A percentile compares a stretch with the other conserved stretches of the same genome.
Conservation (phyloP, 495 filamentous ascomycete species). For the Podospora pseudopauciseta region DNA sequence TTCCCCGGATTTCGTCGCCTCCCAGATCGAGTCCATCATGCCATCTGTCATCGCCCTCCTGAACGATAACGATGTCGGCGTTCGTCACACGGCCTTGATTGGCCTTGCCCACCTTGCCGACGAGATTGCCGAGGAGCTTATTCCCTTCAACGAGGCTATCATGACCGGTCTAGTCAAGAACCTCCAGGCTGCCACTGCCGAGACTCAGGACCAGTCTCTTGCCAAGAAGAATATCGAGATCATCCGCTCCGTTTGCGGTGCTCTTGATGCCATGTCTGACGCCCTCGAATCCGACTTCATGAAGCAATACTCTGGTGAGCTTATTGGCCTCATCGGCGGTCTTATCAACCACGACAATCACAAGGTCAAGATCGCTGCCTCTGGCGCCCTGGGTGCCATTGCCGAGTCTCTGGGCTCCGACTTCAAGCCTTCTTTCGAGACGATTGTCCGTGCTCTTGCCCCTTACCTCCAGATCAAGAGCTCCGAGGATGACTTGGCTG, state of each 20-base stretch:
- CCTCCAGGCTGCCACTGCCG: slow-evolving; percentile 67
- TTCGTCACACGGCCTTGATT: slow-evolving; percentile 81
- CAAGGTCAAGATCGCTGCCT: slow-evolving; percentile 84
- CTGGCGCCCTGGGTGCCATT: slow-evolving; percentile 84
- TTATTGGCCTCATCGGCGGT: slow-evolving; percentile 76
- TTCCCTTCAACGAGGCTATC: slow-evolving; percentile 73
- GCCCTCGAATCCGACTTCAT: slow-evolving; percentile 83
- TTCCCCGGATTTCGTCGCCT: slow-evolving; percentile 91
- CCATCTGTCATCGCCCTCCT: slow-evolving; percentile 82
- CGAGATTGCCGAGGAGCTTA: slow-evolving; percentile 85
- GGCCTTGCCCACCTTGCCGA: slow-evolving; percentile 85
- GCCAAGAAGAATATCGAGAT: slow-evolving; percentile 74
- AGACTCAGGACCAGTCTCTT: slow-evolving; percentile 45
- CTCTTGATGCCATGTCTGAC: slow-evolving; percentile 85
- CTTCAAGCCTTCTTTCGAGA: slow-evolving; percentile 86
- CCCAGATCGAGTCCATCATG: slow-evolving; percentile 80
- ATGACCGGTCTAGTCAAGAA: slow-evolving; percentile 84
- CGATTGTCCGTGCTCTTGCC: slow-evolving; percentile 80
- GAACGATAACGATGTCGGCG: slow-evolving; percentile 73
- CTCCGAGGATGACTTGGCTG: slow-evolving; percentile 80
- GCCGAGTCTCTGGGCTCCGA: slow-evolving; percentile 75
- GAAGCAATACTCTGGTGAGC: slow-evolving; percentile 70
- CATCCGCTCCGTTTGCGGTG: slow-evolving; percentile 83
- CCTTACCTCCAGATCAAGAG: slow-evolving; percentile 83
- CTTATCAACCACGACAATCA: slow-evolving; percentile 79